A percentile compares a stretch with the other conserved stretches of the same genome.
phyloP scores from a whole-genome alignment of 306 rosid genomes.

The Begonia masoniana region DNA sequence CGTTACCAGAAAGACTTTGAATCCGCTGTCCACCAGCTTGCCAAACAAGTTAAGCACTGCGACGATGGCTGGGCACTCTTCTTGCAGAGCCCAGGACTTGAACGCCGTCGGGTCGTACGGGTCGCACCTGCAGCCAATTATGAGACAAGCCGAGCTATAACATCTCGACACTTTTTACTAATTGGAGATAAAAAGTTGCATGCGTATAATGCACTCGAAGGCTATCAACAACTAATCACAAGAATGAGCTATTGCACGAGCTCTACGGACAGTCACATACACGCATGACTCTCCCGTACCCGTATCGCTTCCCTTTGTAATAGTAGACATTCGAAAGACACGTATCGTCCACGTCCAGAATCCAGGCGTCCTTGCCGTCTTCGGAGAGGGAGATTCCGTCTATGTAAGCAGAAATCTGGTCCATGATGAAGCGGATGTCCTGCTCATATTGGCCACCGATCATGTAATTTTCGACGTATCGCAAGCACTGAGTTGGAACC shows the following conservation, averaged over 20 bases:
- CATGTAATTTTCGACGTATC: constrained; percentile 37
- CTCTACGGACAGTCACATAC: too few relatives aligned
- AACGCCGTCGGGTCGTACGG: constrained; percentile 55
- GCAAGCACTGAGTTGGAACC: constrained; percentile 40
- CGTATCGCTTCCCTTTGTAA: constrained; percentile 36
- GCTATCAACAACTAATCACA: too few relatives aligned
- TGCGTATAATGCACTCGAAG: too few relatives aligned
- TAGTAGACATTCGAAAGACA: constrained; percentile 59
- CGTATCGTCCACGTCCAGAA: constrained; percentile 73
- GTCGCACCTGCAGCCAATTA: constrained; percentile 35
- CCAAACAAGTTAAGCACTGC: constrained; percentile 21
- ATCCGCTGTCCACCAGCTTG: constrained; percentile 27
- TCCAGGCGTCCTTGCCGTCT: constrained; percentile 56
- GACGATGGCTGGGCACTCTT: constrained; percentile 40
- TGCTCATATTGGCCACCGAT: constrained; percentile 39
- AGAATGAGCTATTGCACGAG: too few relatives aligned
- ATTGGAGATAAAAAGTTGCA: too few relatives aligned
- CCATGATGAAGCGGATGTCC: constrained; percentile 24
- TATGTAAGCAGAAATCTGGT: constrained; percentile 26
- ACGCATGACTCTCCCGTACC: constrained; percentile 22
- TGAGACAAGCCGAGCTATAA: too few relatives aligned
- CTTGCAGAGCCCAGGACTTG: constrained; percentile 56
- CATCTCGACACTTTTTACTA: too few relatives aligned
- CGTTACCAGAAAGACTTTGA: constrained; percentile 53
- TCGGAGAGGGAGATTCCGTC: constrained; percentile 7